phyloP scores from a whole-genome alignment of 352 stramenopile genomes.

The Pythium sukuiense region DNA sequence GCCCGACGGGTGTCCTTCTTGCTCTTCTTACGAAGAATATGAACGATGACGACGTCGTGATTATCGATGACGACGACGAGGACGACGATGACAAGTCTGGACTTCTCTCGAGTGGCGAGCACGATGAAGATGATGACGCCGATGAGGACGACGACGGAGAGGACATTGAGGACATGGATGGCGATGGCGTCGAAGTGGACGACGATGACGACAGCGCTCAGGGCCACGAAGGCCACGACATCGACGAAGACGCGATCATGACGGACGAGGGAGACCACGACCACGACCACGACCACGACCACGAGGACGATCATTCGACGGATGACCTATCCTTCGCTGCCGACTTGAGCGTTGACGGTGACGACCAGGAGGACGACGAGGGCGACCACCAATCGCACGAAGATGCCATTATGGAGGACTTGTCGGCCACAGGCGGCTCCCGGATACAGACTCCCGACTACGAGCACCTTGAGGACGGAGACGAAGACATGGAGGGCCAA shows the following conservation, averaged over 20 bases:
- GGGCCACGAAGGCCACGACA: conserved; percentile 11
- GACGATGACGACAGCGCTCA: conserved; percentile 30
- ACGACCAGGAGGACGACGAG: conserved; percentile 4
- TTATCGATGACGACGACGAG: conserved; percentile 57
- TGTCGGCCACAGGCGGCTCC: background rate
- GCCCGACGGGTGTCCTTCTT: conserved; percentile 42
- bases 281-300: conserved; percentile 1
- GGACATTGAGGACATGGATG: conserved; percentile 24
- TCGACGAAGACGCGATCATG: conserved; percentile 24
- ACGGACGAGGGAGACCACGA: conserved; percentile 13
- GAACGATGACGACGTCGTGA: conserved; percentile 45
- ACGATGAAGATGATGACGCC: conserved; percentile 36
- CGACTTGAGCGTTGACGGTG: conserved; percentile 18
- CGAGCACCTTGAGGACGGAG: conserved; percentile 20
- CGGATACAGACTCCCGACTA: conserved; percentile 23
- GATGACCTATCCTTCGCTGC: conserved; percentile 19
- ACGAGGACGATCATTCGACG: conserved; percentile 17
- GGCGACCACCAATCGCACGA: conserved; percentile 16
- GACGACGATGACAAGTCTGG: conserved; percentile 25
- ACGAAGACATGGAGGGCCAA: conserved; percentile 29
- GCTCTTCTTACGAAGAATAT: conserved; percentile 56
- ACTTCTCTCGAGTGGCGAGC: conserved; percentile 15
- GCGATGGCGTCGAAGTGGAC: conserved; percentile 34
- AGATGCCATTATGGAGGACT: conserved; percentile 13
- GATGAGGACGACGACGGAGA: conserved; percentile 28